Conservation (phyloP, 2,329 filamentous ascomycete genomes). For the Bisporella sp. region DNA sequence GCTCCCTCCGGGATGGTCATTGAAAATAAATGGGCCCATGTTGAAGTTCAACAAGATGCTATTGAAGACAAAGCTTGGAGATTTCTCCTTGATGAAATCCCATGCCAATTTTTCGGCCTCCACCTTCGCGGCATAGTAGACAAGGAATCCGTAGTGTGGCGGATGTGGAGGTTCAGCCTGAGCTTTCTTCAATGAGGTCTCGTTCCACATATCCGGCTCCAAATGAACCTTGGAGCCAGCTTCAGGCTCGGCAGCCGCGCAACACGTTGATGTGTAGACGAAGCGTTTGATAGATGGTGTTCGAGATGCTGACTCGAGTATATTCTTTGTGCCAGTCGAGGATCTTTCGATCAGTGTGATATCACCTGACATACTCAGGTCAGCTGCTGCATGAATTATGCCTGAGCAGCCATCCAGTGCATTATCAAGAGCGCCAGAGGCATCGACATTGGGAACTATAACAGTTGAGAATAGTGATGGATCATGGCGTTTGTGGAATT, state of each 20-base stretch:
- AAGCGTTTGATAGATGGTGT: too few relatives aligned
- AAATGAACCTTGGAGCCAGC: too few relatives aligned
- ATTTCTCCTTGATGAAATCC: conserved; percentile 27
- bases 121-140: conserved; percentile 32
- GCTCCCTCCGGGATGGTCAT: too few relatives aligned
- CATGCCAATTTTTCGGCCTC: conserved; percentile 29
- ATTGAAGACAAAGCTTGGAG: conserved; percentile 17
- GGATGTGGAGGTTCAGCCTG: background rate
- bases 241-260: too few relatives aligned
- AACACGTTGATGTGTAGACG: too few relatives aligned
- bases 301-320: too few relatives aligned
- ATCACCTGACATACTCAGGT: background rate
- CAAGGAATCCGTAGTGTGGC: background rate
- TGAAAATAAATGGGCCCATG: background rate
- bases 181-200: background rate
- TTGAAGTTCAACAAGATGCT: conserved; percentile 26
- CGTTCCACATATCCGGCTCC: background rate
- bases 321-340: background rate
- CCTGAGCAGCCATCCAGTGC: background rate
- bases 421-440: background rate
- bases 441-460: background rate
- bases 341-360: background rate
- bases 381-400: background rate
- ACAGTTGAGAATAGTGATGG: background rate
- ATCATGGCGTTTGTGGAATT: background rate